A percentile compares a stretch with the other conserved stretches of the same genome.
These are phyloP conservation scores for Stachybotrys elegans DNA, from an alignment of 2,329 filamentous ascomycete genomes.

Conservation along the genomic window DNA sequence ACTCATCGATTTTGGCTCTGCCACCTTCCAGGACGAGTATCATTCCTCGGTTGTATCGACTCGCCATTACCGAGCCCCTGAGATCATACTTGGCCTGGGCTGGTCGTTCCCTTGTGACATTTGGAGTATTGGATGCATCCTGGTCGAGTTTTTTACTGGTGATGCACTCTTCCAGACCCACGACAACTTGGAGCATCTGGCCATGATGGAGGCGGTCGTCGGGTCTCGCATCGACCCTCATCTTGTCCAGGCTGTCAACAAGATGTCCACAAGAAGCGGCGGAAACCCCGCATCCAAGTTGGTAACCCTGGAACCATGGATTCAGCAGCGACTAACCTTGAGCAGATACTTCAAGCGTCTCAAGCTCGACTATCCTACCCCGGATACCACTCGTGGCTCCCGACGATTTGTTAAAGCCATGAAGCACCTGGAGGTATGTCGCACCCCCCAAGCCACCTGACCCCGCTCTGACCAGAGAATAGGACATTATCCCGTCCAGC, in stretches of 20 bases:
- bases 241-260: slow-evolving; percentile 44
- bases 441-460: neutral
- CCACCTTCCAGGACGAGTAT: slow-evolving; percentile 69
- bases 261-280: slow-evolving; percentile 50
- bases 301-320: slow-evolving; percentile 13
- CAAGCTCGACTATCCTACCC: slow-evolving; percentile 59
- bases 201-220: slow-evolving; percentile 71
- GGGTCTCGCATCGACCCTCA: slow-evolving; percentile 53
- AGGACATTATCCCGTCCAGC: slow-evolving; percentile 62
- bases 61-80: slow-evolving; percentile 63
- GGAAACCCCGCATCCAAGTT: slow-evolving; percentile 63
- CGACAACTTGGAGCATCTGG: slow-evolving; percentile 66
- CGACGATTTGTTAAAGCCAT: slow-evolving; percentile 66
- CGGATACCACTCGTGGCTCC: slow-evolving; percentile 60
- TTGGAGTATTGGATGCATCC: slow-evolving; percentile 69
- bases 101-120: slow-evolving; percentile 71
- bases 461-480: slow-evolving; percentile 3
- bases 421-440: slow-evolving; percentile 58
- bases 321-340: slow-evolving; percentile 17
- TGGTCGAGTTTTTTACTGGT: slow-evolving; percentile 68
- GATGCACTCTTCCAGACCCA: slow-evolving; percentile 69
- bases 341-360: slow-evolving; percentile 61
- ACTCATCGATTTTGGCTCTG: slow-evolving; percentile 67
- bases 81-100: slow-evolving; percentile 65
- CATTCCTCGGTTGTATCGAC: slow-evolving; percentile 68